Percentiles rank a stretch among this genome's conserved stretches.
phyloP scores from a whole-genome alignment of 352 stramenopile species.

The Peronospora farinosa region DNA sequence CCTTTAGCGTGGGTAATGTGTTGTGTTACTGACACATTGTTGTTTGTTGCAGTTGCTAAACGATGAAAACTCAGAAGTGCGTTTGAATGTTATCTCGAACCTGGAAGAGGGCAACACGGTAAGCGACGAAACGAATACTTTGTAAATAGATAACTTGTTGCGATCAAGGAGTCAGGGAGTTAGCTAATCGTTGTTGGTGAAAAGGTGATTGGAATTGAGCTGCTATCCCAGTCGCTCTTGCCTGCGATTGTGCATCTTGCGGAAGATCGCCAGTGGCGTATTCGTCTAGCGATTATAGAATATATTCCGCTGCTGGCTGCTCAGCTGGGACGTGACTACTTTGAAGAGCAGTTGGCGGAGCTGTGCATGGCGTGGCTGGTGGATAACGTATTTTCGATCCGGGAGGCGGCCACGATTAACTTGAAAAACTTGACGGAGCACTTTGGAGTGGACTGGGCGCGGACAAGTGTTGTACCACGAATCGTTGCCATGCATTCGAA shows the following conservation, averaged over 20 bases:
- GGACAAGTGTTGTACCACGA: slow-evolving; percentile 89
- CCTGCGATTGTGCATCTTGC: slow-evolving; percentile 96
- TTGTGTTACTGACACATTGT: slow-evolving; percentile 2
- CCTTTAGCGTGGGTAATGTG: neutral
- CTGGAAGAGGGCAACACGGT: slow-evolving; percentile 92
- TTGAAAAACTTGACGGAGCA: slow-evolving; percentile 90
- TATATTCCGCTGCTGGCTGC: slow-evolving; percentile 95
- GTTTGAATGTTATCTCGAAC: slow-evolving; percentile 98
- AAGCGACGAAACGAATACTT: slow-evolving; percentile 12
- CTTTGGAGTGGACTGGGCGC: slow-evolving; percentile 95
- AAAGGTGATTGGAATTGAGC: slow-evolving; percentile 95
- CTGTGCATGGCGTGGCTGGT: slow-evolving; percentile 96
- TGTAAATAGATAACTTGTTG: neutral
- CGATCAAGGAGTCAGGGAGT: neutral
- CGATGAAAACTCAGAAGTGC: slow-evolving; percentile 95
- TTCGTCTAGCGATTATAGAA: slow-evolving; percentile 97
- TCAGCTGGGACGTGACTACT: slow-evolving; percentile 94
- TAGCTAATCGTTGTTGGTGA: slow-evolving; percentile 6
- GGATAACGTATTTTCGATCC: slow-evolving; percentile 96
- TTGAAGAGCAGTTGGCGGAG: slow-evolving; percentile 90
- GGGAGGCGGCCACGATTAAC: slow-evolving; percentile 94
- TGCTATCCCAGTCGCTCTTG: slow-evolving; percentile 94
- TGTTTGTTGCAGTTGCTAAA: slow-evolving; percentile 79
- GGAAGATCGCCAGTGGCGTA: slow-evolving; percentile 98
- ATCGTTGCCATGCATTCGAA: slow-evolving; percentile 92